These are phyloP conservation scores for Carallia pectinifolia DNA, from an alignment of 345 rosid genomes.

Conservation along the genomic window DNA sequence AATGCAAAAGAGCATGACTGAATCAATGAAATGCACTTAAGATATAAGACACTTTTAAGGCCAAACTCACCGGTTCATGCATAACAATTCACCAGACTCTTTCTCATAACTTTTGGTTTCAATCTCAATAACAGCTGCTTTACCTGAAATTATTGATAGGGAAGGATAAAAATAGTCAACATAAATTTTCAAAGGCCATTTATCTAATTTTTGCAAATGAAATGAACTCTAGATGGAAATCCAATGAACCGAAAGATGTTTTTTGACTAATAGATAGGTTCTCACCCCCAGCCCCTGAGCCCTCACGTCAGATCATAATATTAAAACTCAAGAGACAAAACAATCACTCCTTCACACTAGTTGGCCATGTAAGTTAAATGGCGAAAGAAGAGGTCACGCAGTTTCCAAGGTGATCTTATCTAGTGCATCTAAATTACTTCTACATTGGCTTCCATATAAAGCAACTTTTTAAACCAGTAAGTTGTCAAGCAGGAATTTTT, in stretches of 20 bases:
- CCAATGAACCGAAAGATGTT: neutral
- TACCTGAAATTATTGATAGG: slow-evolving; percentile 46
- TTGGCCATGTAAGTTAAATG: neutral
- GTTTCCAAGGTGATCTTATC: neutral
- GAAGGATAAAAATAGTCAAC: neutral
- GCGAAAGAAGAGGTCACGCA: too few species aligned
- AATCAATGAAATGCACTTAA: slow-evolving; percentile 2
- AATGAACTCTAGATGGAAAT: neutral
- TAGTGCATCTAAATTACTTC: neutral
- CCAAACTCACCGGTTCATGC: slow-evolving; percentile 67
- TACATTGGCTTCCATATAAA: neutral
- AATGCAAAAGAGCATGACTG: slow-evolving; percentile 18
- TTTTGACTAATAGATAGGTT: neutral
- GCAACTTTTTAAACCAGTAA: neutral
- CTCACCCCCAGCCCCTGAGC: neutral
- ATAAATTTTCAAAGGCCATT: neutral
- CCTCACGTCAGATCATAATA: neutral
- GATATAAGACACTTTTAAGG: slow-evolving; percentile 17
- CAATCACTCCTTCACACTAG: slow-evolving; percentile 6
- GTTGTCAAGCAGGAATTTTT: neutral
- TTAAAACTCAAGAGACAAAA: neutral
- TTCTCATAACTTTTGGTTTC: slow-evolving; percentile 72
- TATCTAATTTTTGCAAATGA: neutral
- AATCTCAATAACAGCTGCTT: slow-evolving; percentile 80
- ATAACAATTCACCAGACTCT: slow-evolving; percentile 66